phyloP scores from a whole-genome alignment of 148 eudicot species.

The Oxyria digyna region DNA sequence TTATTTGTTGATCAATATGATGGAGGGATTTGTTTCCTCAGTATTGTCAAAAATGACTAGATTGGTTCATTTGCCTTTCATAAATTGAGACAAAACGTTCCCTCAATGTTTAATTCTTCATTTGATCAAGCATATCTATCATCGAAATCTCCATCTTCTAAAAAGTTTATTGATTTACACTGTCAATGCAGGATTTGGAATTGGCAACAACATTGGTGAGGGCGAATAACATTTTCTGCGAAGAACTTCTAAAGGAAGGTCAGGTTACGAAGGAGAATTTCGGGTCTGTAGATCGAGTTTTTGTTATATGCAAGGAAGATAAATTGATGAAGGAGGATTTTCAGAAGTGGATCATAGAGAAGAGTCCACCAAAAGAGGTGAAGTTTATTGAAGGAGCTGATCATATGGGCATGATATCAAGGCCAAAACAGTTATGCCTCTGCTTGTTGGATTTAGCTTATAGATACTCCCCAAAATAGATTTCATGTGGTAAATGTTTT shows the following conservation, averaged over 20 bases:
- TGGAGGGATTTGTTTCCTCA: too few species aligned
- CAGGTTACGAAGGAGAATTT: slow-evolving; percentile 9
- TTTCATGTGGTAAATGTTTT: not conserved
- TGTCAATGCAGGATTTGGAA: slow-evolving; percentile 11
- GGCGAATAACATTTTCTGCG: slow-evolving; percentile 13
- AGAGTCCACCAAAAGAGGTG: slow-evolving; percentile 8
- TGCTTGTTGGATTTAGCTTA: slow-evolving; percentile 2
- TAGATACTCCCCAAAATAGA: not conserved
- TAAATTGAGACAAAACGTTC: too few species aligned
- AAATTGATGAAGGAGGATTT: slow-evolving; percentile 9
- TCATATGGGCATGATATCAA: slow-evolving; percentile 19
- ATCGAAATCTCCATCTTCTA: not conserved
- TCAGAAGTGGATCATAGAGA: slow-evolving; percentile 5
- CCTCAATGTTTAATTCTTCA: too few species aligned
- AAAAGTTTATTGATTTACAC: not conserved
- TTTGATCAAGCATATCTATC: too few species aligned
- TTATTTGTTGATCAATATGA: too few species aligned
- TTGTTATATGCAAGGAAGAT: slow-evolving; percentile 3
- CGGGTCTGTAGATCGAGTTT: slow-evolving; percentile 5
- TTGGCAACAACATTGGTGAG: slow-evolving; percentile 13
- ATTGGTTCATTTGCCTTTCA: too few species aligned
- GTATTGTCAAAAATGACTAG: too few species aligned
- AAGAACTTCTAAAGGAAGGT: slow-evolving; percentile 12
- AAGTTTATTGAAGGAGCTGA: slow-evolving; percentile 15
- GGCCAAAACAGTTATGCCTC: slow-evolving; percentile 9